Conservation (phyloP, 2,329 filamentous ascomycete species). For the Corynespora cassiicola region DNA sequence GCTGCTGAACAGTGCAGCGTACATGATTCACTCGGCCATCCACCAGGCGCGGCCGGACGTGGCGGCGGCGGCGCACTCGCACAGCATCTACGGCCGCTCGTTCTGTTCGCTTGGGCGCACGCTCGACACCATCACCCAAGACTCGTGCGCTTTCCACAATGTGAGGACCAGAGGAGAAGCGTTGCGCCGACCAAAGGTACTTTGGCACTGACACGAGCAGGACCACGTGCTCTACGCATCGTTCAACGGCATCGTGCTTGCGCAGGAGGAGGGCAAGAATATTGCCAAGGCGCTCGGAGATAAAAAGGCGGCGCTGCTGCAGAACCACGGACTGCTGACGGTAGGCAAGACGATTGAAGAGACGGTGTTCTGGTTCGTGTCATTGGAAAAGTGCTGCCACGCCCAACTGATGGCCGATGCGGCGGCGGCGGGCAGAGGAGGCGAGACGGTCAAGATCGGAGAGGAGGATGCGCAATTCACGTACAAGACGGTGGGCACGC, state of each 20-base stretch:
- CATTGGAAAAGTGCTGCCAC: constrained; percentile 61
- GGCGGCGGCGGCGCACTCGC: constrained; percentile 64
- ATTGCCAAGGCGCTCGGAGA: constrained; percentile 57
- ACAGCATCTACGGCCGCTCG: constrained; percentile 65
- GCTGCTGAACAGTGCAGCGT: constrained; percentile 55
- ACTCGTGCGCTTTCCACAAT: constrained; percentile 61
- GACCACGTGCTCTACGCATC: constrained; percentile 60
- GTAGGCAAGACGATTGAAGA: constrained; percentile 59
- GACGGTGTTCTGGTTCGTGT: constrained; percentile 61
- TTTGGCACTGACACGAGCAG: constrained; percentile 38
- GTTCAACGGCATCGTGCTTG: constrained; percentile 62
- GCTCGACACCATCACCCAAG: constrained; percentile 66
- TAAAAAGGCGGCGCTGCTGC: constrained; percentile 60
- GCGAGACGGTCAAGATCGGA: constrained; percentile 69
- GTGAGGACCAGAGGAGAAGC: constrained; percentile 8
- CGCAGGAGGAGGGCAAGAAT: constrained; percentile 59
- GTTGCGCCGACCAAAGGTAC: neutral
- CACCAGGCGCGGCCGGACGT: constrained; percentile 66
- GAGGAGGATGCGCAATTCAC: constrained; percentile 74
- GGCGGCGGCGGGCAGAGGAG: constrained; percentile 66
- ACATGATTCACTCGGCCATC: constrained; percentile 66
- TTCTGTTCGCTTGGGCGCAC: constrained; percentile 68
- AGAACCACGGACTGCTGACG: constrained; percentile 62
- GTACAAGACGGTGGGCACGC: constrained; percentile 68
- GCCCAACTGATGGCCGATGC: constrained; percentile 61